Percentiles rank a stretch among this genome's conserved stretches.
Conservation (phyloP, 2,329 filamentous ascomycete genomes). For the Rosellinia necatrix region DNA sequence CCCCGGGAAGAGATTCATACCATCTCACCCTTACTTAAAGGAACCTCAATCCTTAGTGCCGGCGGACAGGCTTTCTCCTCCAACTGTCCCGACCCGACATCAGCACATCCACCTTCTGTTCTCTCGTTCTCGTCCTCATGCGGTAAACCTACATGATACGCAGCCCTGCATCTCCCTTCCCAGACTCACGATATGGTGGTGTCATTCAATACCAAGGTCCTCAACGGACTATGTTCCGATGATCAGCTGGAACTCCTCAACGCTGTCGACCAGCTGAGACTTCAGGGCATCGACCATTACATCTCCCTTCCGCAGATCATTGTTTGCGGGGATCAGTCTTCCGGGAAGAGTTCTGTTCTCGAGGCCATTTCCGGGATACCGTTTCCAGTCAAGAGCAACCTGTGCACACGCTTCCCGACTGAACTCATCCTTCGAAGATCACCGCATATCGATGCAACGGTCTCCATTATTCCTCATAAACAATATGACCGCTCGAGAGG, state of each 20-base stretch:
- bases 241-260: constrained; percentile 47
- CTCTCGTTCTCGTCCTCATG: too few relatives aligned
- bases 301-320: constrained; percentile 55
- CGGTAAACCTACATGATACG: too few relatives aligned
- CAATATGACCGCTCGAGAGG: constrained; percentile 31
- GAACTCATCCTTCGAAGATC: constrained; percentile 61
- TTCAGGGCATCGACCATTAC: constrained; percentile 43
- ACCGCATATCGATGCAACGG: constrained; percentile 39
- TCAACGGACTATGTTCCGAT: constrained; percentile 34
- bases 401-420: constrained; percentile 67
- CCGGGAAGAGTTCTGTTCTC: constrained; percentile 68
- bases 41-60: background rate
- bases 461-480: constrained; percentile 45
- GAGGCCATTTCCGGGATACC: constrained; percentile 66
- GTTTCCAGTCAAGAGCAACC: constrained; percentile 61
- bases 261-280: constrained; percentile 46
- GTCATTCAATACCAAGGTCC: constrained; percentile 31
- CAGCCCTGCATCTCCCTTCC: too few relatives aligned
- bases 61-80: background rate
- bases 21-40: background rate
- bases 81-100: background rate
- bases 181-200: constrained; percentile 32
- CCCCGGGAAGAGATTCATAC: background rate
- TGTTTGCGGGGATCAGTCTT: constrained; percentile 65
- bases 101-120: background rate